phyloP scores from a whole-genome alignment of 257 asterid species.

The Ilex asprella region DNA sequence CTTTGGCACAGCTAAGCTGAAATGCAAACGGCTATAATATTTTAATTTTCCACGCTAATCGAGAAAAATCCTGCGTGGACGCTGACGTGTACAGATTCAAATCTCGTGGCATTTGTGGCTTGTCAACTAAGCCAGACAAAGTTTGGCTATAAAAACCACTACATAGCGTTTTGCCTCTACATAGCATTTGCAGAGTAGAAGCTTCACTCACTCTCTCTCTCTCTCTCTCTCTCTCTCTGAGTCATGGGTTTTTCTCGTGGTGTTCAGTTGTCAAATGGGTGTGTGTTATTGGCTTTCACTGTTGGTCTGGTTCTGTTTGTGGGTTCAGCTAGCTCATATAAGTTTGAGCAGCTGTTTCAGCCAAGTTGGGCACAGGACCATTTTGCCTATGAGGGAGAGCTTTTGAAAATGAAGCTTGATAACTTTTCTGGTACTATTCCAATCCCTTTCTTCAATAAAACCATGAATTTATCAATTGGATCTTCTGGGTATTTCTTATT shows the following conservation, averaged over 20 bases:
- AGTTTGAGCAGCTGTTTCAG: conserved; percentile 55
- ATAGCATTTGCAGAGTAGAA: neutral
- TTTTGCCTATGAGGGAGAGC: conserved; percentile 56
- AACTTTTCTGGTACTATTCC: conserved; percentile 46
- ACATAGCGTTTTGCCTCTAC: too few relatives aligned
- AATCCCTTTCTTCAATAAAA: neutral
- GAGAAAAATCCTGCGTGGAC: conserved; percentile 32
- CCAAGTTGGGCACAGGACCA: conserved; percentile 76
- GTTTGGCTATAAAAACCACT: conserved; percentile 39
- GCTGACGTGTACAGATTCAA: neutral
- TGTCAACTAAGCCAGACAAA: conserved; percentile 39
- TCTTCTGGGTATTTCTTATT: neutral
- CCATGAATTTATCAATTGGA: too few relatives aligned
- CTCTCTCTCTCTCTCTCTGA: neutral
- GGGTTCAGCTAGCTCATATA: conserved; percentile 33
- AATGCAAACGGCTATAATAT: conserved; percentile 39
- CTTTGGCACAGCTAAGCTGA: conserved; percentile 29
- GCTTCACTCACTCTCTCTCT: neutral
- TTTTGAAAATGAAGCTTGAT: conserved; percentile 68
- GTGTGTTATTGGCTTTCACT: neutral
- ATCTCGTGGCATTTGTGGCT: conserved; percentile 18
- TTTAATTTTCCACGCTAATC: neutral
- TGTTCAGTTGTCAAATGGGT: conserved; percentile 15
- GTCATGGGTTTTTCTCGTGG: conserved; percentile 2
- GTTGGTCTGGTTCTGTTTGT: conserved; percentile 18